A percentile compares a stretch with the other conserved stretches of the same genome.
Evolutionary conservation across 495 filamentous ascomycete genomes (phyloP).

Genomic region (Acidiella bohemica): DNA sequence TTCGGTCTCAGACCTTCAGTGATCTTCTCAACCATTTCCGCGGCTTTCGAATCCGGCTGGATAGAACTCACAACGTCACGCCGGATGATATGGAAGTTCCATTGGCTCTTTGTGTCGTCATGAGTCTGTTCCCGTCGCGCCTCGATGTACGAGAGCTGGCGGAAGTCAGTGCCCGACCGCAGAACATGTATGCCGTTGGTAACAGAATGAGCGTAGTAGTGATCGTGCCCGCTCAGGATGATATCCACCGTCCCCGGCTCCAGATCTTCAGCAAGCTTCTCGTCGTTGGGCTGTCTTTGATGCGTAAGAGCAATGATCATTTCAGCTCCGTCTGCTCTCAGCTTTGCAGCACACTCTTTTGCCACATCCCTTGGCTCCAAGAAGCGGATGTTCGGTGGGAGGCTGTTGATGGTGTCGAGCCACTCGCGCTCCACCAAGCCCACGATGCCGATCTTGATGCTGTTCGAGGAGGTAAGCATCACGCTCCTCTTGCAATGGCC

Average conservation of each 20-base stretch:
- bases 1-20: constrained; percentile 58
- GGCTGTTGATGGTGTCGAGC: constrained; percentile 75
- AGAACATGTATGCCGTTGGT: constrained; percentile 69
- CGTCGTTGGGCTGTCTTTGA: constrained; percentile 63
- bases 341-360: constrained; percentile 49
- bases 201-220: constrained; percentile 65
- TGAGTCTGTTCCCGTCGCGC: constrained; percentile 34
- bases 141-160: constrained; percentile 79
- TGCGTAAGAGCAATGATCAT: constrained; percentile 72
- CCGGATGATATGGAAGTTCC: constrained; percentile 67
- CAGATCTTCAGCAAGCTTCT: constrained; percentile 59
- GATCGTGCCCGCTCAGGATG: constrained; percentile 79
- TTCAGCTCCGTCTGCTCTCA: constrained; percentile 66
- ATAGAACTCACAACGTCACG: constrained; percentile 57
- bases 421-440: constrained; percentile 69
- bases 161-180: constrained; percentile 77
- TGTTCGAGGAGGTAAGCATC: constrained; percentile 65
- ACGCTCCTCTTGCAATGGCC: constrained; percentile 54
- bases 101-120: constrained; percentile 31
- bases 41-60: constrained; percentile 42
- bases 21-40: constrained; percentile 48
- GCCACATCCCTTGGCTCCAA: constrained; percentile 60
- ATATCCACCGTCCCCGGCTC: constrained; percentile 61
- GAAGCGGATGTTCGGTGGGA: constrained; percentile 70
- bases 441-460: constrained; percentile 72